Evolutionary conservation across 2,329 filamentous ascomycete genomes (phyloP), one percentile per base, ranked within the genome.

Genomic region (Colletotrichum truncatum): DNA sequence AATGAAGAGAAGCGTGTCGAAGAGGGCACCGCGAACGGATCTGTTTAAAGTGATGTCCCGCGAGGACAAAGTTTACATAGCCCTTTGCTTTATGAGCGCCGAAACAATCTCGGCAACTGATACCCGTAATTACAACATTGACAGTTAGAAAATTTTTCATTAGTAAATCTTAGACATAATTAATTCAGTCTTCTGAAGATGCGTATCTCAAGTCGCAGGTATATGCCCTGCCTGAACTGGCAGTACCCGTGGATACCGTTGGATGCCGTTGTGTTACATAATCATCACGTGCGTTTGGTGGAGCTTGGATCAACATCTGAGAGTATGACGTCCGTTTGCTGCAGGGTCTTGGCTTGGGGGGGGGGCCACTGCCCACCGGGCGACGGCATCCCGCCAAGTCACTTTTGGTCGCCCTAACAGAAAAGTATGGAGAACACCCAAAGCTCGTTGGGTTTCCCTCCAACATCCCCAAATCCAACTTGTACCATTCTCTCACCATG

Each of bases 1-100:
- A 67, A 66, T 41, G 51, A 66, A n/a, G 66, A 66, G 63, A 66
- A 62, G 66, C 43, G 61, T 10, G 66, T 49, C 16, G 63, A 67
- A 21, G 66, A 66, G 45, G 63, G 64, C 11, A 39, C 28, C 18
- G 53, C 25, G 8, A 38, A 39, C 25, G 54, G 61, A 32, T 65
- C 64, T 23, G 36, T 55, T 34, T 65, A 25, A 64, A 10, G 12
- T 36, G 14, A 26, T 34, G 34, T n/a, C 11, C 51, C 12, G 12
- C 14, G 14, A n/a, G 14, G 38, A 30, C 10, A 25, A 16, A 18
- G 23, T 23, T 45, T 57, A 14, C 38, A 41, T 32, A 41, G 39
- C 48, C 30, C n/a, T 25, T 34, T 48, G 18, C 30, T 39, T 30
- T 45, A 21, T 46, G 16, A 38, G 26, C 46, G 51, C n/a, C 21